Percentiles rank a stretch among this genome's conserved stretches.
These are phyloP conservation scores for Geranium rotundifolium DNA, from an alignment of 345 rosid genomes.

Conservation along the genomic window DNA sequence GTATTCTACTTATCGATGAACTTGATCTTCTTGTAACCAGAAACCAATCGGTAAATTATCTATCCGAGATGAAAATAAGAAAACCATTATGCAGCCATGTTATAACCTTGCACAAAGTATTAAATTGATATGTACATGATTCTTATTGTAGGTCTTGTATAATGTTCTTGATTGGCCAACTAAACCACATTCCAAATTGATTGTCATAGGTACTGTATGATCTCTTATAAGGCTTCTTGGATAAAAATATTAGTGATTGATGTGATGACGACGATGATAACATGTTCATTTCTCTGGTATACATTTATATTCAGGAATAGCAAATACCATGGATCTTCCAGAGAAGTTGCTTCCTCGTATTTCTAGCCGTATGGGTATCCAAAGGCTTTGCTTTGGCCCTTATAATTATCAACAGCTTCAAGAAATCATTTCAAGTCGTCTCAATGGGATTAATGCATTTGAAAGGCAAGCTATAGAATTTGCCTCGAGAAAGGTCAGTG, in stretches of 20 bases:
- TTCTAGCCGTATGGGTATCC: slow-evolving; percentile 93
- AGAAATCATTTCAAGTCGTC: slow-evolving; percentile 79
- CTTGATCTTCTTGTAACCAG: slow-evolving; percentile 94
- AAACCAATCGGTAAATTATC: slow-evolving; percentile 65
- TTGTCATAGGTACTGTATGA: slow-evolving; percentile 53
- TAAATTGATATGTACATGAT: neutral
- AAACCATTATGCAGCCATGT: neutral
- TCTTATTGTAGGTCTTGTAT: slow-evolving; percentile 49
- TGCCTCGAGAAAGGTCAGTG: slow-evolving; percentile 74
- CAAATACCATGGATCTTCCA: slow-evolving; percentile 98
- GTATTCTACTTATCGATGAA: slow-evolving; percentile 91
- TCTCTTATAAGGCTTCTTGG: neutral
- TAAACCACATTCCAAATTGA: slow-evolving; percentile 65
- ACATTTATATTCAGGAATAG: slow-evolving; percentile 47
- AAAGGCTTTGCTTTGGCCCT: slow-evolving; percentile 94
- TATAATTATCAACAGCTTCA: slow-evolving; percentile 85
- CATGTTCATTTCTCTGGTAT: neutral
- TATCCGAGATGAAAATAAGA: neutral
- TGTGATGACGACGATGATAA: slow-evolving; percentile 2
- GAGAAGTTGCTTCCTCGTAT: slow-evolving; percentile 96
- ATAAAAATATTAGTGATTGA: neutral
- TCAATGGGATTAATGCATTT: slow-evolving; percentile 69
- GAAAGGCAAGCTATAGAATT: slow-evolving; percentile 91
- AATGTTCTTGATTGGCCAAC: slow-evolving; percentile 97
- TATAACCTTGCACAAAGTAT: neutral